Evolutionary conservation across 371 early-diverging fungal species (phyloP), one percentile per base, ranked within the genome.

Genomic region (Phascolomyces articulosus): DNA sequence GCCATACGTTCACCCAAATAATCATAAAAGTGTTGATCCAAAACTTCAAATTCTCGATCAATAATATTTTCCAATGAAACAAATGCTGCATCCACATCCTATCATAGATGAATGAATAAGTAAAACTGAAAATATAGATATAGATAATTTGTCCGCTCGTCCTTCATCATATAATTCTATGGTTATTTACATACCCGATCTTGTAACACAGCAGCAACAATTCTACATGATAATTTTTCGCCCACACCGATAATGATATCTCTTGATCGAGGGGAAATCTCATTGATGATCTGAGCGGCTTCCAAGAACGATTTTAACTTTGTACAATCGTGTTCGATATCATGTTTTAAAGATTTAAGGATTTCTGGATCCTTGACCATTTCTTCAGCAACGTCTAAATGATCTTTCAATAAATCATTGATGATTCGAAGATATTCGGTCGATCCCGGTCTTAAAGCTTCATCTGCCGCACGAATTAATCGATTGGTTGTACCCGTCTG

Each of bases 201-300:
- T 47, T 88, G 84, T 56, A 98, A 78, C 0, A 93, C 83, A 4
- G 93, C 91, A 9, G 97, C 87, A 7, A 98, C 93, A 58, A 96
- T 90, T 66, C 90, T 84, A 64, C 98, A 96, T 2, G 96, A 89
- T 7, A 99, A 79, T 69, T 90, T 94, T 79, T 99, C 99, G 58
- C 99, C 99, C 18, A 88, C 87, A 55, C 95, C 93, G 66, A 99
- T 89, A 61, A 99, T 96, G 61, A 96, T 88, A 77, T 99, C 99
- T 64, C 91, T 84, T 2, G 98, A 96, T 63, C 96, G 85, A 55
- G 97, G 96, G 20, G 98, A 96, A 21, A 98, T 92, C 74, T 99
- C 99, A 61, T 94, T 93, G 69, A 99, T 97, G 60, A 95, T 91
- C 81, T 93, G 72, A n/a, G 96, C 95, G 3, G 99, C 99, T n/a